Conservation (phyloP, 345 rosid species). For the Bruguiera sexangula region DNA sequence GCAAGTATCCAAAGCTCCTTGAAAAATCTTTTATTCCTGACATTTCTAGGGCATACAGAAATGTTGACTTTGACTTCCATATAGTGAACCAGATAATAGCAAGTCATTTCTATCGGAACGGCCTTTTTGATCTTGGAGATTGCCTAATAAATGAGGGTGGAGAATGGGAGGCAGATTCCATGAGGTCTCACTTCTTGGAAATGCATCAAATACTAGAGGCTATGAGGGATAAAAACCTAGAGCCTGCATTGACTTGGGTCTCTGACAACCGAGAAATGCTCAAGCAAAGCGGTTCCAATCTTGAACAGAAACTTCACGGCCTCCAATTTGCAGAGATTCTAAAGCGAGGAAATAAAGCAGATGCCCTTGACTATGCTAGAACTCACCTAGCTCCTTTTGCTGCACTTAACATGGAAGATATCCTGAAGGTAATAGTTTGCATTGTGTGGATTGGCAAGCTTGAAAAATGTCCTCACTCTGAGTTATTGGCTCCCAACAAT, state of each 20-base stretch:
- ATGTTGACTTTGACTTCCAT: slow-evolving; percentile 51
- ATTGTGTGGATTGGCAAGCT: slow-evolving; percentile 51
- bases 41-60: slow-evolving; percentile 65
- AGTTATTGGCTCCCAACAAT: slow-evolving; percentile 36
- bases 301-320: slow-evolving; percentile 56
- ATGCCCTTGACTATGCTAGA: slow-evolving; percentile 61
- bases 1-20: slow-evolving; percentile 56
- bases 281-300: slow-evolving; percentile 39
- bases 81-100: slow-evolving; percentile 60
- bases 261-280: slow-evolving; percentile 13
- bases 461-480: slow-evolving; percentile 54
- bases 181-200: slow-evolving; percentile 53
- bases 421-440: slow-evolving; percentile 53
- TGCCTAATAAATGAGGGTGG: slow-evolving; percentile 58
- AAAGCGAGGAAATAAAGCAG: slow-evolving; percentile 42
- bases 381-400: slow-evolving; percentile 46
- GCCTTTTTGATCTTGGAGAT: slow-evolving; percentile 80
- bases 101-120: slow-evolving; percentile 62
- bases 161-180: slow-evolving; percentile 38
- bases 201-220: slow-evolving; percentile 55
- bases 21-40: slow-evolving; percentile 60
- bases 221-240: slow-evolving; percentile 44
- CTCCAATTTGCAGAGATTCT: slow-evolving; percentile 58
- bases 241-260: slow-evolving; percentile 80
- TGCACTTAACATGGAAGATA: slow-evolving; percentile 31